These are phyloP conservation scores for Wilcoxina mikolae DNA, from an alignment of 495 filamentous ascomycete genomes.

Conservation along the genomic window DNA sequence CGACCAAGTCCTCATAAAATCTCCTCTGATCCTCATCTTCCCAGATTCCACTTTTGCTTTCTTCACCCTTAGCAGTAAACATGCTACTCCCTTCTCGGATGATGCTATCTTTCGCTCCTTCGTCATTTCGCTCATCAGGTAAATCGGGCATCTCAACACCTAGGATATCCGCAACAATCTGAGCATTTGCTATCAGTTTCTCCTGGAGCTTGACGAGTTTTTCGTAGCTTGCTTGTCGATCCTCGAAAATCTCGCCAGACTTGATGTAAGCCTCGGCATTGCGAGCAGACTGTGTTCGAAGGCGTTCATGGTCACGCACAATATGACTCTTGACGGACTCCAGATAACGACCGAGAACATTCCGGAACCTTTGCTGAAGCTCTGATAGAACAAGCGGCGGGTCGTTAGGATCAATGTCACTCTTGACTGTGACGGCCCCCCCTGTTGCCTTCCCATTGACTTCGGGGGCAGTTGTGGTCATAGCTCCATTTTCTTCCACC, in stretches of 20 bases:
- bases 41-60: constrained; percentile 86
- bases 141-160: constrained; percentile 91
- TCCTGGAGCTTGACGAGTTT: constrained; percentile 84
- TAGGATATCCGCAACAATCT: constrained; percentile 74
- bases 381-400: constrained; percentile 59
- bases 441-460: constrained; percentile 33
- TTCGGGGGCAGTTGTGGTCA: constrained; percentile 34
- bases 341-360: constrained; percentile 76
- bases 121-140: constrained; percentile 59
- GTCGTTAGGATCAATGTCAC: constrained; percentile 39
- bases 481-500: constrained; percentile 74
- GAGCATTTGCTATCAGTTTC: constrained; percentile 77
- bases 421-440: constrained; percentile 29
- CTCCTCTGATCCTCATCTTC: constrained; percentile 96
- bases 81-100: constrained; percentile 55
- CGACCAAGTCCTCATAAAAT: constrained; percentile 92
- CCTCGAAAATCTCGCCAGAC: constrained; percentile 96
- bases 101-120: constrained; percentile 39
- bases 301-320: constrained; percentile 72
- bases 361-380: constrained; percentile 71
- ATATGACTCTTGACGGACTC: constrained; percentile 87
- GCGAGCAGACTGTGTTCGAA: constrained; percentile 66
- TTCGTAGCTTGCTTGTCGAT: constrained; percentile 90
- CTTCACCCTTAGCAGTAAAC: constrained; percentile 84
- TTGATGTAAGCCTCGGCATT: constrained; percentile 98